phyloP scores from a whole-genome alignment of 371 early-diverging fungal genomes.

The Batkoa obscura region DNA sequence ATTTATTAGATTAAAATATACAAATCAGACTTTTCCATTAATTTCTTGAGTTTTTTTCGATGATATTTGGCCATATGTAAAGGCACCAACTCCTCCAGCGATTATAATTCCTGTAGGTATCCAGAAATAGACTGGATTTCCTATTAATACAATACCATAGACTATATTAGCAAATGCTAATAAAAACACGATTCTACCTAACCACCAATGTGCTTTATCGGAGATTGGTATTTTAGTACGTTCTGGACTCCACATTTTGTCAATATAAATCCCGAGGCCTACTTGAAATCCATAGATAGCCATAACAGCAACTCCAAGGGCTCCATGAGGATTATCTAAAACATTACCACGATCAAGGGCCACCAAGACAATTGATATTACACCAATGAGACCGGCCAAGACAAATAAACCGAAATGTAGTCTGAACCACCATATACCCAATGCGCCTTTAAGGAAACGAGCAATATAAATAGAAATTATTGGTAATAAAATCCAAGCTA shows the following conservation, averaged over 20 bases:
- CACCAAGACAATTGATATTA: not conserved
- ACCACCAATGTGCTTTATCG: constrained; percentile 1
- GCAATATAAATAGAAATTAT: constrained; percentile 1
- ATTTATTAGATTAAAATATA: too few species aligned
- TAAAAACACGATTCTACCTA: not conserved
- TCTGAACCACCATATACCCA: constrained; percentile 3
- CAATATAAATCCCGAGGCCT: not conserved
- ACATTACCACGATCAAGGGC: not conserved
- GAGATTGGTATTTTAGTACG: not conserved
- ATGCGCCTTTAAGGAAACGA: not conserved
- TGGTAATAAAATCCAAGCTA: constrained; percentile 1
- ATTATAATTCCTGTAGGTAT: not conserved
- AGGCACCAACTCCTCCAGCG: too few species aligned
- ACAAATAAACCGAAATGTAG: not conserved
- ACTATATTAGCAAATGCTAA: not conserved
- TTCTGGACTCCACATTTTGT: not conserved
- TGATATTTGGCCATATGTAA: too few species aligned
- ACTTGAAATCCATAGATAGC: not conserved
- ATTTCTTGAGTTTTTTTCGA: too few species aligned
- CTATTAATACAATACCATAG: not conserved
- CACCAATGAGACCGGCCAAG: not conserved
- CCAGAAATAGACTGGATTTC: not conserved
- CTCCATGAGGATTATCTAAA: not conserved
- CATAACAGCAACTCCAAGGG: not conserved
- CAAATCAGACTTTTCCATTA: too few species aligned